Percentiles rank a stretch among this genome's conserved stretches.
phyloP scores from a whole-genome alignment of 73 alveolate species.

The Loxodes magnus region DNA sequence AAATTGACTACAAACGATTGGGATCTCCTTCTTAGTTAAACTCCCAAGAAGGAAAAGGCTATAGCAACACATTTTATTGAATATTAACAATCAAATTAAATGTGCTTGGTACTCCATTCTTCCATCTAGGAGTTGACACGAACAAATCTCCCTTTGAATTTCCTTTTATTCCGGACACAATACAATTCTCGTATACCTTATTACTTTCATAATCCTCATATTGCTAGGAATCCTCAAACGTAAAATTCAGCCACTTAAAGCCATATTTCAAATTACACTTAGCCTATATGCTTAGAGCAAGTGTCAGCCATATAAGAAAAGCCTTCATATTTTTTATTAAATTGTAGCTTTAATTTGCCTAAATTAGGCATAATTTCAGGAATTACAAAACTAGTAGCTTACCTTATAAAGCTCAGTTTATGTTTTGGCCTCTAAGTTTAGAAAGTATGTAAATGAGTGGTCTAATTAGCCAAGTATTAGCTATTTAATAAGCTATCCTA shows the following conservation, averaged over 20 bases:
- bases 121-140: slow-evolving; percentile 51
- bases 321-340: no score
- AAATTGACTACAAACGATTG: slow-evolving; percentile 22
- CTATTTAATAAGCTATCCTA: no score
- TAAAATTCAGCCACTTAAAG: slow-evolving; percentile 13
- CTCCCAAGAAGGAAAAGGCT: slow-evolving; percentile 53
- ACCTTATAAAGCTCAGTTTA: no score
- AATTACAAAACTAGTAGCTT: no score
- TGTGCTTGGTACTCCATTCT: slow-evolving; percentile 20
- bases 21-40: slow-evolving; percentile 11
- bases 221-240: neutral
- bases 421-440: no score
- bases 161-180: slow-evolving; percentile 58
- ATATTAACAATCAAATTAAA: slow-evolving; percentile 18
- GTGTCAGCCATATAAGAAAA: no score
- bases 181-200: slow-evolving; percentile 11
- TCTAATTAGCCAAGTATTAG: no score
- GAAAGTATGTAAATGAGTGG: no score
- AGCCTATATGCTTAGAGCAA: no score
- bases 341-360: no score
- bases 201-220: neutral
- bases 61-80: slow-evolving; percentile 7
- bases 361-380: no score
- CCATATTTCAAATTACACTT: no score
- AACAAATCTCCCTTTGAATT: slow-evolving; percentile 32